Evolutionary conservation across 805 yeast species (phyloP).

Genomic region (Starmerella kuoi): DNA sequence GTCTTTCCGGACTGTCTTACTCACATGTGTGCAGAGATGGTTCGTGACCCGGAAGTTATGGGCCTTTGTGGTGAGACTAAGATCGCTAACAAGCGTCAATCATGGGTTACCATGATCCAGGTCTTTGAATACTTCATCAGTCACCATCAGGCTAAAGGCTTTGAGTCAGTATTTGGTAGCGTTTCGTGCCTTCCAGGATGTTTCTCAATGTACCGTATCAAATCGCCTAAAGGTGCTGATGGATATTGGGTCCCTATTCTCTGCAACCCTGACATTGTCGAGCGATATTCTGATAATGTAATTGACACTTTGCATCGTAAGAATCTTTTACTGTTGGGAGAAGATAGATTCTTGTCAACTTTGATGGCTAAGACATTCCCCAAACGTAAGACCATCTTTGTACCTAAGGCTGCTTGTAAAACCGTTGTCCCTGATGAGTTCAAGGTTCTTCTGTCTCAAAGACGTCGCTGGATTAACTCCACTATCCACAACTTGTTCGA

Average conservation of each 20-base stretch:
- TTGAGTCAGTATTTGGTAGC: slow-evolving; percentile 88
- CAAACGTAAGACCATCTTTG: slow-evolving; percentile 71
- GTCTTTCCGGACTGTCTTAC: slow-evolving; percentile 78
- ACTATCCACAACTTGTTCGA: slow-evolving; percentile 89
- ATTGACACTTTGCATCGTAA: slow-evolving; percentile 75
- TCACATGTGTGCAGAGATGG: slow-evolving; percentile 85
- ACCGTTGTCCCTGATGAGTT: slow-evolving; percentile 81
- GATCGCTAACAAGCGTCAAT: slow-evolving; percentile 65
- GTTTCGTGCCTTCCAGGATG: slow-evolving; percentile 95
- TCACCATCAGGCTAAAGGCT: slow-evolving; percentile 88
- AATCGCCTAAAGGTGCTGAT: slow-evolving; percentile 68
- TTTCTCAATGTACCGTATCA: slow-evolving; percentile 82
- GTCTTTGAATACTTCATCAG: slow-evolving; percentile 88
- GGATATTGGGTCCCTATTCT: slow-evolving; percentile 88
- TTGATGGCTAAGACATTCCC: slow-evolving; percentile 84
- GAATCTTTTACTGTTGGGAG: slow-evolving; percentile 75
- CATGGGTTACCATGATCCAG: slow-evolving; percentile 89
- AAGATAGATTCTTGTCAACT: slow-evolving; percentile 75
- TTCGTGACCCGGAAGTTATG: slow-evolving; percentile 74
- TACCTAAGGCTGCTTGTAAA: slow-evolving; percentile 84
- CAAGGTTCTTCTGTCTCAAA: slow-evolving; percentile 69
- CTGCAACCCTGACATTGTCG: slow-evolving; percentile 88
- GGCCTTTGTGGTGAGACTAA: slow-evolving; percentile 93
- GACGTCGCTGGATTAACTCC: slow-evolving; percentile 95
- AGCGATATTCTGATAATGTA: slow-evolving; percentile 76